Evolutionary conservation across 2,329 filamentous ascomycete species (phyloP).

Genomic region (Pseudogymnoascus sp.): DNA sequence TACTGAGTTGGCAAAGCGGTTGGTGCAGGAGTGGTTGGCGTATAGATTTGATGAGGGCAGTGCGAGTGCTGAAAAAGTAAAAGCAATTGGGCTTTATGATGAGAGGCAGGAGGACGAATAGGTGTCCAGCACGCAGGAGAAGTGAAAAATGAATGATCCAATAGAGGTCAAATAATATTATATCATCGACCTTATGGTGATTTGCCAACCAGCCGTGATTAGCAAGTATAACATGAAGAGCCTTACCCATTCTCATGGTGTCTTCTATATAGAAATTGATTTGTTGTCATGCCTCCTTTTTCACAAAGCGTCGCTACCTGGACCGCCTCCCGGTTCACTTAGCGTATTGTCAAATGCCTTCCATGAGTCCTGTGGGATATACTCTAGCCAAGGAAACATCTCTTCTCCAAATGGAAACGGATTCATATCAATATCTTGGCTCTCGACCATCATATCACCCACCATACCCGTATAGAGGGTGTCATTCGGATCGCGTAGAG

Average conservation of each 20-base stretch:
- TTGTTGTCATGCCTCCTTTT: no score
- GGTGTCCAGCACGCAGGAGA: not conserved
- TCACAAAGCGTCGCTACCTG: not conserved
- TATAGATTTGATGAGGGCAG: conserved; percentile 68
- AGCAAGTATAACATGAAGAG: no score
- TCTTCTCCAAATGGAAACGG: conserved; percentile 50
- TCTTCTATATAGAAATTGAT: not conserved
- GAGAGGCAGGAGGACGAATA: not conserved
- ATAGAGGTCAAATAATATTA: not conserved
- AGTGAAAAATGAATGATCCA: not conserved
- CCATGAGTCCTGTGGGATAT: conserved; percentile 58
- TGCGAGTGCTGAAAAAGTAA: conserved; percentile 49
- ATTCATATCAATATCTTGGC: conserved; percentile 69
- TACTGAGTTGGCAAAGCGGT: conserved; percentile 65
- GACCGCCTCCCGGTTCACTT: not conserved
- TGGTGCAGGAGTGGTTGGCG: conserved; percentile 74
- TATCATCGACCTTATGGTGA: no score
- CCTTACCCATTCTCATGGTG: no score
- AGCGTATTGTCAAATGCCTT: conserved; percentile 39
- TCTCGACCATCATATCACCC: conserved; percentile 59
- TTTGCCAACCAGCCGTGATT: no score
- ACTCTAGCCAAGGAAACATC: conserved; percentile 69
- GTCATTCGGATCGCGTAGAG: not conserved
- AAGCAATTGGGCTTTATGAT: not conserved
- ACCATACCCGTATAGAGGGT: not conserved